Conservation (phyloP, 805 yeast genomes). For the Barnettozyma vustinii region DNA sequence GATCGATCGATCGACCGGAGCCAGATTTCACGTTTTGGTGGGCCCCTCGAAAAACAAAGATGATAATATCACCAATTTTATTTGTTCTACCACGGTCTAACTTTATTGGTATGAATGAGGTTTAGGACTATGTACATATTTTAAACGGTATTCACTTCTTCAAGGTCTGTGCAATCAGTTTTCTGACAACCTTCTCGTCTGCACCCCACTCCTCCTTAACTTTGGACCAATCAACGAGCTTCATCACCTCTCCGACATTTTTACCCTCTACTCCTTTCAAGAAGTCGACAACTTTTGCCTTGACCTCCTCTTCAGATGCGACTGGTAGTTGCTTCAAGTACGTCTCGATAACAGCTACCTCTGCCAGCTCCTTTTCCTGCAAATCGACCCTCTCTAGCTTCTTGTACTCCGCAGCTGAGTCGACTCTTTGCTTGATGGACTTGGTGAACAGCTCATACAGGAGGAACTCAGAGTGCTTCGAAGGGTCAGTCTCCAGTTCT, state of each 20-base stretch:
- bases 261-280: conserved; percentile 19
- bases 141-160: background rate
- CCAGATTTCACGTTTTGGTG: too few relatives aligned
- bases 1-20: too few relatives aligned
- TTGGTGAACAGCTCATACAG: conserved; percentile 35
- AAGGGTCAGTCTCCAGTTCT: conserved; percentile 32
- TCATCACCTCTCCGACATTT: conserved; percentile 28
- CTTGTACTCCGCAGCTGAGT: conserved; percentile 43
- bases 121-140: background rate
- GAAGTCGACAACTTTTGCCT: conserved; percentile 26
- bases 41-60: too few relatives aligned
- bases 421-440: conserved; percentile 43
- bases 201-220: conserved; percentile 34
- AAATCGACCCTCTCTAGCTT: conserved; percentile 45
- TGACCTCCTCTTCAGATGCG: conserved; percentile 41
- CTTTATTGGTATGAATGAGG: too few relatives aligned
- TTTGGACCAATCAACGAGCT: conserved; percentile 28
- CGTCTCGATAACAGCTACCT: conserved; percentile 36
- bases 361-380: conserved; percentile 46
- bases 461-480: conserved; percentile 30
- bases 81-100: too few relatives aligned
- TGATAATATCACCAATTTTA: too few relatives aligned
- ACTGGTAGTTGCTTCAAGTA: conserved; percentile 40
- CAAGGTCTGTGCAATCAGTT: conserved; percentile 5
- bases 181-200: conserved; percentile 19